phyloP scores from a whole-genome alignment of 2,329 filamentous ascomycete genomes.

The Fusarium multiceps region DNA sequence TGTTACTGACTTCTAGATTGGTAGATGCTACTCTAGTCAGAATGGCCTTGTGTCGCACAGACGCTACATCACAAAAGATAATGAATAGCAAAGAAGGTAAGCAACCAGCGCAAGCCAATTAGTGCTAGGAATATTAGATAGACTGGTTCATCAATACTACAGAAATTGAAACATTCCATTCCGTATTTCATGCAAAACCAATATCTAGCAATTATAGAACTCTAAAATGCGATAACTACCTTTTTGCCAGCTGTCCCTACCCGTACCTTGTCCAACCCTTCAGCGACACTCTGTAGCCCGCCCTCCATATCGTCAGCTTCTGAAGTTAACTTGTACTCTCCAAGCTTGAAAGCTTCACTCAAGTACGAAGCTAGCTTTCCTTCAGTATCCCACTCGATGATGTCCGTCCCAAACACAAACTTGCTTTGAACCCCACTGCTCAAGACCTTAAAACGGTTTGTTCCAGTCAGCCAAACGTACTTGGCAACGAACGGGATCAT shows the following conservation, averaged over 20 bases:
- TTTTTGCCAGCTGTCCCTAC: not conserved
- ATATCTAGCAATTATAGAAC: no score
- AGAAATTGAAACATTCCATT: no score
- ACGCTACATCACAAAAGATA: no score
- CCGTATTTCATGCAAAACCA: no score
- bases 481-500: slow-evolving; percentile 12
- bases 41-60: not conserved
- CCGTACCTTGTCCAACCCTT: not conserved
- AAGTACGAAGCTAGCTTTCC: not conserved
- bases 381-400: not conserved
- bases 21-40: not conserved
- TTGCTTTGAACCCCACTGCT: slow-evolving; percentile 2
- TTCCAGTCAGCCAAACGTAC: slow-evolving; percentile 2
- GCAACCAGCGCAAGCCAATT: not conserved
- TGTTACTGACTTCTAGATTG: not conserved
- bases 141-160: not conserved
- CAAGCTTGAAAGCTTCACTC: not conserved
- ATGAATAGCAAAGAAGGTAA: not conserved
- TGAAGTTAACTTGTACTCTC: not conserved
- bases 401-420: slow-evolving; percentile 10
- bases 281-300: not conserved
- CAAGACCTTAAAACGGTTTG: not conserved
- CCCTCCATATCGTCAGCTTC: not conserved
- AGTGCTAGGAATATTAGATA: not conserved
- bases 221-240: not conserved